Percentiles rank a stretch among this genome's conserved stretches.
These are phyloP conservation scores for Globisporangium rhizosaccharum DNA, from an alignment of 352 stramenopile species.

Conservation along the genomic window DNA sequence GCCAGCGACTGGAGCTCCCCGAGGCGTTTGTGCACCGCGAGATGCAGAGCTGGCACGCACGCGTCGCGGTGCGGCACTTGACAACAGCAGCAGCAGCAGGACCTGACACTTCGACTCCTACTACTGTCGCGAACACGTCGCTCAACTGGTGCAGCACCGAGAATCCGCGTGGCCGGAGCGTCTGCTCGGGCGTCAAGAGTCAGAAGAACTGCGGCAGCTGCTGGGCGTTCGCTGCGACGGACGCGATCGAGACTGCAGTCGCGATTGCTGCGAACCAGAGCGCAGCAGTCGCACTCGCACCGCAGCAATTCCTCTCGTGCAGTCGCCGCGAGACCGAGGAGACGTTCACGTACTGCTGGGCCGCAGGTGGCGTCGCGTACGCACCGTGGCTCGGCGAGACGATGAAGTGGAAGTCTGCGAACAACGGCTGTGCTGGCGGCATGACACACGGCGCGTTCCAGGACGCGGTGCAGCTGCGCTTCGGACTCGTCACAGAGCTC, in stretches of 20 bases:
- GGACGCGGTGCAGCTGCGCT: conserved; percentile 49
- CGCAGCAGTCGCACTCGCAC: conserved; percentile 50
- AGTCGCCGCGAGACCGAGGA: conserved; percentile 50
- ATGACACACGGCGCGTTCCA: conserved; percentile 81
- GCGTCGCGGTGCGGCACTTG: conserved; percentile 18
- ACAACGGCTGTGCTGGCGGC: conserved; percentile 66
- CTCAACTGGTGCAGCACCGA: conserved; percentile 66
- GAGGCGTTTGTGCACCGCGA: conserved; percentile 53
- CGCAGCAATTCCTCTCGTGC: conserved; percentile 67
- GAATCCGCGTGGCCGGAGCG: conserved; percentile 52
- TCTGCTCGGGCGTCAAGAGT: conserved; percentile 70
- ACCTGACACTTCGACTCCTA: conserved; percentile 18
- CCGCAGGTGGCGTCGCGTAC: not conserved
- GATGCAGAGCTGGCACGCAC: conserved; percentile 18
- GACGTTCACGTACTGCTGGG: conserved; percentile 75
- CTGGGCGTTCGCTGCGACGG: conserved; percentile 67
- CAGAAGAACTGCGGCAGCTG: conserved; percentile 73
- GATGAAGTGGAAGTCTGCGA: conserved; percentile 68
- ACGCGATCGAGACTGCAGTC: conserved; percentile 72
- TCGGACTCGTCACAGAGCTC: conserved; percentile 56
- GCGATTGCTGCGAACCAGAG: conserved; percentile 48
- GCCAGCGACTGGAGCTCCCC: conserved; percentile 19
- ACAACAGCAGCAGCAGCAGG: conserved; percentile 11
- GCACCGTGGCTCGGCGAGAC: conserved; percentile 46
- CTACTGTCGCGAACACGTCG: conserved; percentile 11